Percentiles rank a stretch among this genome's conserved stretches.
Evolutionary conservation across 441 rosid genomes (phyloP).

Genomic region (Isatis lusitanica): DNA sequence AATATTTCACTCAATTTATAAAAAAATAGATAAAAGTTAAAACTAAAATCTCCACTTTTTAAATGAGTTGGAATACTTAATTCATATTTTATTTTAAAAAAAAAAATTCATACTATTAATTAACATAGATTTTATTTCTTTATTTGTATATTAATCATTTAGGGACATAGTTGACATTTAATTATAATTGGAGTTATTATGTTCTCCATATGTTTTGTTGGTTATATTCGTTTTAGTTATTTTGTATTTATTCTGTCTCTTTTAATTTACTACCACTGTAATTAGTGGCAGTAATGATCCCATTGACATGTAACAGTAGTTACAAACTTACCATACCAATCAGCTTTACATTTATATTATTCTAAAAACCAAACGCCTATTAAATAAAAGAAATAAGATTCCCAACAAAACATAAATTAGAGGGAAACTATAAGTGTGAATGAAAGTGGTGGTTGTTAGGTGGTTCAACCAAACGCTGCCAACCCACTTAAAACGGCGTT

Average conservation of each 20-base stretch:
- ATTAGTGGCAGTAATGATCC: background rate
- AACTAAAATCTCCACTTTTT: background rate
- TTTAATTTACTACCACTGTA: background rate
- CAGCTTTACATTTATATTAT: slow-evolving; percentile 5
- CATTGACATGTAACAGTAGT: background rate
- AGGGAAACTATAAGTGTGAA: slow-evolving; percentile 42
- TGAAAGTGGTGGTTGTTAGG: slow-evolving; percentile 88
- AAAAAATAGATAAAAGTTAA: background rate
- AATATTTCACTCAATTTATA: background rate
- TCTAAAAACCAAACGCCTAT: background rate
- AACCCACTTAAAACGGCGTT: slow-evolving; percentile 69
- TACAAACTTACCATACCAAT: background rate
- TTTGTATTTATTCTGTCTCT: background rate
- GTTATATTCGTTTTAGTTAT: background rate
- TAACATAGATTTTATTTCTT: background rate
- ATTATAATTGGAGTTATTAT: background rate
- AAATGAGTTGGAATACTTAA: background rate
- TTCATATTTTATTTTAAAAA: too few relatives aligned
- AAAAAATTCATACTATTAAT: background rate
- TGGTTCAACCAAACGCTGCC: slow-evolving; percentile 94
- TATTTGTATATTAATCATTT: background rate
- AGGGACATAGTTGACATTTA: background rate
- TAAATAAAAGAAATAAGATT: slow-evolving; percentile 19
- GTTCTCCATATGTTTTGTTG: background rate
- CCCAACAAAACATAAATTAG: background rate